Evolutionary conservation across 768 basidiomycete genomes (phyloP).

Genomic region (Cyclocybe cylindracea): DNA sequence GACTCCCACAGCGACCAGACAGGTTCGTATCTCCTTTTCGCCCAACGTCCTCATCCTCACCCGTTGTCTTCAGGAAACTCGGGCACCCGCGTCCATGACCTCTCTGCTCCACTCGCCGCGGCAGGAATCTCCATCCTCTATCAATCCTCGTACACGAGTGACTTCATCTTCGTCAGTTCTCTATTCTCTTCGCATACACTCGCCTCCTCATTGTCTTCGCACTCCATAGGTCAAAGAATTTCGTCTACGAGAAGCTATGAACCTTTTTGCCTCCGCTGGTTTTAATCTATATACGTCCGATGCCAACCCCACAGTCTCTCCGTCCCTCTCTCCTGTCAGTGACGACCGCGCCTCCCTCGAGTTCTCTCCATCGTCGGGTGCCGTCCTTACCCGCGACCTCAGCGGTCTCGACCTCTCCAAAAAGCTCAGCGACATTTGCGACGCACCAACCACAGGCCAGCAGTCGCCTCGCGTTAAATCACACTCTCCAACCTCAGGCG

Average conservation of each 20-base stretch:
- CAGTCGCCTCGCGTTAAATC: slow-evolving; percentile 36
- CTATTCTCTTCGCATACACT: background rate
- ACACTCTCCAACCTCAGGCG: slow-evolving; percentile 54
- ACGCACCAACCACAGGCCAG: background rate
- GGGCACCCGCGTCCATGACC: slow-evolving; percentile 71
- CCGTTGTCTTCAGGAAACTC: slow-evolving; percentile 51
- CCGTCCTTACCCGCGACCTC: slow-evolving; percentile 51
- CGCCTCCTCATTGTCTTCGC: slow-evolving; percentile 11
- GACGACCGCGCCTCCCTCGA: slow-evolving; percentile 26
- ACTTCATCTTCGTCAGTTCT: slow-evolving; percentile 73
- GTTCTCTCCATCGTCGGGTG: slow-evolving; percentile 21
- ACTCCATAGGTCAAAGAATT: slow-evolving; percentile 61
- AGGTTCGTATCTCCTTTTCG: slow-evolving; percentile 40
- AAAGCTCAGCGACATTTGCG: background rate
- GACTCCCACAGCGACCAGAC: slow-evolving; percentile 76
- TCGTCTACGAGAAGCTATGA: slow-evolving; percentile 62
- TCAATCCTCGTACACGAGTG: slow-evolving; percentile 81
- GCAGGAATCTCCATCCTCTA: slow-evolving; percentile 83
- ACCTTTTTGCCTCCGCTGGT: slow-evolving; percentile 58
- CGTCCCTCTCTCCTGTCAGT: slow-evolving; percentile 25
- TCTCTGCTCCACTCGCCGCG: slow-evolving; percentile 74
- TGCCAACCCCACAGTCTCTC: slow-evolving; percentile 28
- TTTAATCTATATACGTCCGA: slow-evolving; percentile 64
- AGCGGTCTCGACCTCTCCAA: slow-evolving; percentile 34
- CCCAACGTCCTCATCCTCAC: slow-evolving; percentile 6